phyloP scores from a whole-genome alignment of 306 rosid species.

The Calophaca sinica region DNA sequence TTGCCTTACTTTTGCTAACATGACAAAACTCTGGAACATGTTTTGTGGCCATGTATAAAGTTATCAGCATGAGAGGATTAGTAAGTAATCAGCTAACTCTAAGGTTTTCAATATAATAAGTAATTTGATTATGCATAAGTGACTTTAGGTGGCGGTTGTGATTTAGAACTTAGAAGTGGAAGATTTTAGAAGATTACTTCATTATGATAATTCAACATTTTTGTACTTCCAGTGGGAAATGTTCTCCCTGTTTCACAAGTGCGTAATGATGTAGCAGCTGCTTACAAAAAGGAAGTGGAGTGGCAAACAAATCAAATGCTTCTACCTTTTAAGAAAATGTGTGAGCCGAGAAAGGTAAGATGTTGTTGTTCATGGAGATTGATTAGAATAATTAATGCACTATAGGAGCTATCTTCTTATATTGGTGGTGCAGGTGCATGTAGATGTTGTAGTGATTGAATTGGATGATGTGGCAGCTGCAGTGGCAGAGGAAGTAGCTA shows the following conservation, averaged over 20 bases:
- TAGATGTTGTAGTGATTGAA: slow-evolving; percentile 73
- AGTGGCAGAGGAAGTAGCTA: slow-evolving; percentile 74
- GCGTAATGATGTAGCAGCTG: slow-evolving; percentile 65
- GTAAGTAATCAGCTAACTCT: slow-evolving; percentile 14
- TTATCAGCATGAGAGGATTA: slow-evolving; percentile 15
- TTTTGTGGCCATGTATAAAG: slow-evolving; percentile 4
- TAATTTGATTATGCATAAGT: slow-evolving; percentile 9
- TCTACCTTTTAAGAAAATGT: slow-evolving; percentile 81
- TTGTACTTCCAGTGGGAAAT: slow-evolving; percentile 76
- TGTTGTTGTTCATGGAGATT: slow-evolving; percentile 42
- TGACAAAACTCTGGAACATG: not conserved
- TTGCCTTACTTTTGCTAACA: slow-evolving; percentile 20
- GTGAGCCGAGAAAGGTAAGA: slow-evolving; percentile 73
- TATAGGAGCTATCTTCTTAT: slow-evolving; percentile 20
- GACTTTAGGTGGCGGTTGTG: not conserved
- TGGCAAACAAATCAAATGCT: slow-evolving; percentile 68
- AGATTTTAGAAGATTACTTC: slow-evolving; percentile 1
- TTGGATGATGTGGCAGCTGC: slow-evolving; percentile 79
- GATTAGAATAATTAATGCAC: slow-evolving; percentile 30
- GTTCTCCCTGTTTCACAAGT: slow-evolving; percentile 71
- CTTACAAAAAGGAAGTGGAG: slow-evolving; percentile 73
- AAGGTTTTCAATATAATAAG: not conserved
- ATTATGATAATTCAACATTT: slow-evolving; percentile 35
- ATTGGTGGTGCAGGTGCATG: slow-evolving; percentile 69
- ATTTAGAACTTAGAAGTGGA: slow-evolving; percentile 22